Base-by-base conservation (phyloP, 257 asterid species). In the Penstemon newberryi region DNA sequence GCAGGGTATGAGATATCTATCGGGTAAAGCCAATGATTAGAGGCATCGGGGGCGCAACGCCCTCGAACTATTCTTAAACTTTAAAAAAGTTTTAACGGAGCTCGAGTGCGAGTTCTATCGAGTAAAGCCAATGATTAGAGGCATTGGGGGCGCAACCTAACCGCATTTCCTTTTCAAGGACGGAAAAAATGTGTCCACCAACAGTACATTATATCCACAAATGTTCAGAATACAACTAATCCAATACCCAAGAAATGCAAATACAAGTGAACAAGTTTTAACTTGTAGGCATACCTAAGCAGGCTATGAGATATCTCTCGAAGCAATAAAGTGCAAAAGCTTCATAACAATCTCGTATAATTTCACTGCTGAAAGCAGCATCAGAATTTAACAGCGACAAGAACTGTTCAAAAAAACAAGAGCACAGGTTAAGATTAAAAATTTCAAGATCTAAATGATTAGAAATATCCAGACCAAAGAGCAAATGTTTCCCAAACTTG, bases 1-100 rank as follows among this genome's bases (percentile, higher is more conserved):
- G 87, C 99, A 91, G 79, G 99, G 97, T 66, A 94, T 94, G 74
- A 94, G 96, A 79, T 94, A 89, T 80, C 99, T 94, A 87, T 91
- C 97, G 60, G 18, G 18, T 15, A 15, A 15, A 15, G 18, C 18
- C 18, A 15, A 15, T 15, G 18, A 15, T 15, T 15, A 15, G 18
- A 15, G 18, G 18, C 18, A 15, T 15, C 18, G 18, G 18, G 18
- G 18, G 18, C 18, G 18, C 18, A 15, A 15, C 18, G 18, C 18
- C 18, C 18, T 15, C 18, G 18, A 15, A 0, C 18, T 15, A 15
- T 15, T 15, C 18, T 15, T 0, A 15, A 15, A 15, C 18, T 15
- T 15, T 15, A 15, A 15, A 15, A 15, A 15, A 15, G 18, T 15
- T 15, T 15, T 15, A 15, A 15, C 18, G 18, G 18, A 15, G 18